phyloP scores from a whole-genome alignment of 345 rosid species.

The Sonneratia caseolaris region DNA sequence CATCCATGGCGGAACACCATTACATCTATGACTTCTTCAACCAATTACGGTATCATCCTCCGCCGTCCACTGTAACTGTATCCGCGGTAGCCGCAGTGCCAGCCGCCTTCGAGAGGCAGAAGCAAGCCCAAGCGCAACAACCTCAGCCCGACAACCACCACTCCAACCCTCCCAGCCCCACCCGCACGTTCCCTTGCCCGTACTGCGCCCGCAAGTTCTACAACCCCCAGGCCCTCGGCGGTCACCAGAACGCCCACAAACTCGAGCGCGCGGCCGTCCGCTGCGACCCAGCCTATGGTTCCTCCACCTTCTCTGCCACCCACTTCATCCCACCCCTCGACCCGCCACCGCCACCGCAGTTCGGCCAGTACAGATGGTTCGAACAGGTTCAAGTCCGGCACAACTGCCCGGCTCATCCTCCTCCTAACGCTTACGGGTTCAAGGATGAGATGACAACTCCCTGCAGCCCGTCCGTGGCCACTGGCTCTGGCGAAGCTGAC shows the following conservation, averaged over 20 bases:
- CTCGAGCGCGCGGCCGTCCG: slow-evolving; percentile 87
- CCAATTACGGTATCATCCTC: background rate
- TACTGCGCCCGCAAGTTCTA: slow-evolving; percentile 85
- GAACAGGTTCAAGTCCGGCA: background rate
- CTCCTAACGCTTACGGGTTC: background rate
- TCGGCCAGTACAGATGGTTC: slow-evolving; percentile 3
- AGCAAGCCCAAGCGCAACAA: background rate
- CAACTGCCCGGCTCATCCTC: background rate
- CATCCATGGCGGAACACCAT: slow-evolving; percentile 11
- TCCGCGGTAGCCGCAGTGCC: background rate
- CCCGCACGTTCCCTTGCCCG: slow-evolving; percentile 48
- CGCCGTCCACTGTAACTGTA: background rate
- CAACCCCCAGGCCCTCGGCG: slow-evolving; percentile 94
- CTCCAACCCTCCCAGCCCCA: slow-evolving; percentile 16
- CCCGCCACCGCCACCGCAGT: background rate
- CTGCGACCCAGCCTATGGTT: slow-evolving; percentile 30
- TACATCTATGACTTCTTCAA: slow-evolving; percentile 13
- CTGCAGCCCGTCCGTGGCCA: background rate
- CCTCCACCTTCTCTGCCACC: slow-evolving; percentile 3
- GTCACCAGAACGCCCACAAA: slow-evolving; percentile 97
- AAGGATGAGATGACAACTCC: background rate
- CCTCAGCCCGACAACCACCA: background rate
- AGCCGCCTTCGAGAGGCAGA: background rate
- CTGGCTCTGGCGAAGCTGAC: background rate
- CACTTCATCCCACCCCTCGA: background rate